phyloP scores from a whole-genome alignment of 164 flowering plant genomes.

The Chimonanthus salicifolius region DNA sequence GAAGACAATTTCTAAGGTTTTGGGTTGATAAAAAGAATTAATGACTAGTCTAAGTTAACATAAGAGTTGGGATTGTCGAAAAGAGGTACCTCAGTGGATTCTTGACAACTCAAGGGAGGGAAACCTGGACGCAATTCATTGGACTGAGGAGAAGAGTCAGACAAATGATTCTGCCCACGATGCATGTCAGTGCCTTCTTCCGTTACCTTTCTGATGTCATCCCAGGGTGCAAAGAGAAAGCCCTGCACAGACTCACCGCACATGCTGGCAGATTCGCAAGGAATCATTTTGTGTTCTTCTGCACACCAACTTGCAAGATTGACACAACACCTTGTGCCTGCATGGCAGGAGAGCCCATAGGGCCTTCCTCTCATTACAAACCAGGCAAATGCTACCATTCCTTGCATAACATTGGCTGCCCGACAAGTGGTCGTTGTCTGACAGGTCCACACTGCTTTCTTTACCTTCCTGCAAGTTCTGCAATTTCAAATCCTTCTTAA shows the following conservation, averaged over 20 bases:
- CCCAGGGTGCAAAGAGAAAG: background rate
- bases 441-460: background rate
- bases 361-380: slow-evolving; percentile 20
- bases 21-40: no score
- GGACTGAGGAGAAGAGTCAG: background rate
- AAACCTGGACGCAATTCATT: background rate
- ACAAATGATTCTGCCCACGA: no score
- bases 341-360: slow-evolving; percentile 43
- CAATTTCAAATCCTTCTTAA: no score
- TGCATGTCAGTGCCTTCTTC: background rate
- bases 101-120: background rate
- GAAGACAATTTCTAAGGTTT: background rate
- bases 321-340: slow-evolving; percentile 36
- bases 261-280: background rate
- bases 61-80: background rate
- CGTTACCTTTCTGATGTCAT: background rate
- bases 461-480: background rate
- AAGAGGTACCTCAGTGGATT: background rate
- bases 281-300: slow-evolving; percentile 11
- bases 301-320: slow-evolving; percentile 1
- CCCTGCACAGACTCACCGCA: background rate
- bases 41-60: no score
- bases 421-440: slow-evolving; percentile 24
- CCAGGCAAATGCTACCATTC: slow-evolving; percentile 27
- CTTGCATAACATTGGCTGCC: slow-evolving; percentile 13